Evolutionary conservation across 768 basidiomycete genomes (phyloP).

Genomic region (Boletus vinaceobasis): DNA sequence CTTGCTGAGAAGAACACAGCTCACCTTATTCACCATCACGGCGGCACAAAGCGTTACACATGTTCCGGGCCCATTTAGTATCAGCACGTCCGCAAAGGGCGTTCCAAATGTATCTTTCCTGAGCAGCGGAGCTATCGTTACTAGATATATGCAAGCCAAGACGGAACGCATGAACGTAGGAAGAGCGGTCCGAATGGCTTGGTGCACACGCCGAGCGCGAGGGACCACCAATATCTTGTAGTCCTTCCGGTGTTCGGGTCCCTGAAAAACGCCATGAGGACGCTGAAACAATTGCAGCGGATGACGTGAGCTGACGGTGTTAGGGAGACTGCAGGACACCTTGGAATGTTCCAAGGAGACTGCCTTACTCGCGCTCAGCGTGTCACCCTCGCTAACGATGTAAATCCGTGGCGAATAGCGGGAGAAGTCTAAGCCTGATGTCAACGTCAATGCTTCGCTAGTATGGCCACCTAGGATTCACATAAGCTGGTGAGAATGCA

Average conservation of each 20-base stretch:
- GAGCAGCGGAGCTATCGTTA: constrained; percentile 54
- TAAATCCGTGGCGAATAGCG: constrained; percentile 80
- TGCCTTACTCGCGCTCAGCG: constrained; percentile 72
- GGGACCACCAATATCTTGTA: constrained; percentile 70
- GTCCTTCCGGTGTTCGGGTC: neutral
- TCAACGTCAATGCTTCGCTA: constrained; percentile 72
- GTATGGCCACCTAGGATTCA: constrained; percentile 82
- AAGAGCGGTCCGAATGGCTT: constrained; percentile 67
- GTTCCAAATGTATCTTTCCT: constrained; percentile 9
- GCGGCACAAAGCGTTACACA: constrained; percentile 77
- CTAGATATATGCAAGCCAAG: constrained; percentile 53
- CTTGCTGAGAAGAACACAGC: constrained; percentile 22
- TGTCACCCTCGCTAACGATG: constrained; percentile 78
- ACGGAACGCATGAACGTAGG: constrained; percentile 64
- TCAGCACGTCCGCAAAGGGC: constrained; percentile 66
- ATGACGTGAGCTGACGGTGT: constrained; percentile 14
- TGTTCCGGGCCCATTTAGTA: constrained; percentile 95
- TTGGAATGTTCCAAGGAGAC: constrained; percentile 52
- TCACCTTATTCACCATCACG: constrained; percentile 67
- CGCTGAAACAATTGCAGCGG: neutral
- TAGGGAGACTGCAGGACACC: neutral
- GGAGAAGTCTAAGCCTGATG: constrained; percentile 68
- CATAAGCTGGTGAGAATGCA: constrained; percentile 8
- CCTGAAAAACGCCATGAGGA: constrained; percentile 13
- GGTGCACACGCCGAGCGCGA: constrained; percentile 84